Base-by-base conservation (phyloP, 768 basidiomycete genomes). In the Phaeolepiota aurea region DNA sequence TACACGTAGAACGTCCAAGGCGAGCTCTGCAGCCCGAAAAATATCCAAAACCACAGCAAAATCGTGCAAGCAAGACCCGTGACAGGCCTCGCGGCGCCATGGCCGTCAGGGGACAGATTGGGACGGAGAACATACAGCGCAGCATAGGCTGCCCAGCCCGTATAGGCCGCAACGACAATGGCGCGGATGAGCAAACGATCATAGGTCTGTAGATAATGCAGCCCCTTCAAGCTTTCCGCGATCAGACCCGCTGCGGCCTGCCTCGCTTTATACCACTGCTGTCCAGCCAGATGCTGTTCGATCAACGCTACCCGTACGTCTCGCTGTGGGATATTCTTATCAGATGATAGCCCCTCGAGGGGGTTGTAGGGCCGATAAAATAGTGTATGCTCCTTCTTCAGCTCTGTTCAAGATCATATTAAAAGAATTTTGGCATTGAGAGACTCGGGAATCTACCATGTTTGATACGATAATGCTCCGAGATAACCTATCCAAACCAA, bases 171-270 rank as follows among this genome's bases (percentile, higher is more conserved):
- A 1, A 71, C 72, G 38, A 89, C 87, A 46, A 91, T 77, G 2
- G 53, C 61, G 12, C 79, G 74, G 20, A 92, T 80, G 33, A 90
- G 59, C 20, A 74, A 63, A 13, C 85, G 77, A 53, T 92, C 87
- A 55, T 90, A 91, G 54, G 85, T 89, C 57, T 90, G 83, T 3
- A 90, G 71, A 52, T 90, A 90, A 20, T 79, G 76, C 21, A 88
- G 59, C 0, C 87, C 87, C 25, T 64, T 59, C 3, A 88, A 62
- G 4, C 71, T 66, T 9, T 63, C 49, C 23, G 67, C 44, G 33
- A 86, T 79, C 9, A 88, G 65, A 14, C 69, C 57, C 2, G 61
- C 54, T 1, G 82, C 77, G 16, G 57, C 54, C 9, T 54, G 48
- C 22, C 80, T 72, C 0, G 76, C 77, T n/a, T 66, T 57, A 9